Base-by-base conservation (phyloP, 345 rosid genomes). In the Euphorbia pulcherrima region DNA sequence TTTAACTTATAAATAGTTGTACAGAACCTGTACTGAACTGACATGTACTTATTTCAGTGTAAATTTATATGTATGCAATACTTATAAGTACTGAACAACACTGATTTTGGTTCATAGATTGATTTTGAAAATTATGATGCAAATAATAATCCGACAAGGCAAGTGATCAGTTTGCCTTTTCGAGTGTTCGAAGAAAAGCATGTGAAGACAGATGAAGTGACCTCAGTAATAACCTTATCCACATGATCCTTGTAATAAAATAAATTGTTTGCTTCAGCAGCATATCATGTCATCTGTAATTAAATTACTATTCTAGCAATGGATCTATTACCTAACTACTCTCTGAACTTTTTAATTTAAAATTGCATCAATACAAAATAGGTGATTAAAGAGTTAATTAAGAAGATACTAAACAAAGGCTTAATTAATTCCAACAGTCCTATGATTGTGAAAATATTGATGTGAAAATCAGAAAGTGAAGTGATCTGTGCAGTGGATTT, bases 171-270 rank as follows among this genome's bases (percentile, higher is more conserved):
- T 62, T 41, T 37, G 23, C 21, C 40, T 29, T 24, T 62, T 62
- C 24, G 26, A 7, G 29, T 9, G 11, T 20, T 39, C 39, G 64
- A 23, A 62, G 64, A 23, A 40, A 23, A 12, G 29, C 66, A 62
- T 14, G 17, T 37, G 26, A 60, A 60, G 61, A 57, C 61, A 28
- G 4, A 24, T 30, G 41, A 59, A 18, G 44, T 33, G 44, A 59
- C 46, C 29, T 8, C 11, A 7, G 21, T 27, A 52, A 52, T 30
- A 51, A 60, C 72, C 74, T 65, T 65, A 69, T 77, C 81, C 77
- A 61, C 74, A 73, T 39, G 63, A 61, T 62, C 46, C 62, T 26
- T 23, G 60, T 0, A 1, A 17, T 0, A 16, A 53, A 23, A 53
- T 53, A 0, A 8, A 39, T 39, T 33, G 52, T 48, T 48, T 48